phyloP scores from a whole-genome alignment of 139 green algal genomes.

The Limnomonas spitsbergensis region DNA sequence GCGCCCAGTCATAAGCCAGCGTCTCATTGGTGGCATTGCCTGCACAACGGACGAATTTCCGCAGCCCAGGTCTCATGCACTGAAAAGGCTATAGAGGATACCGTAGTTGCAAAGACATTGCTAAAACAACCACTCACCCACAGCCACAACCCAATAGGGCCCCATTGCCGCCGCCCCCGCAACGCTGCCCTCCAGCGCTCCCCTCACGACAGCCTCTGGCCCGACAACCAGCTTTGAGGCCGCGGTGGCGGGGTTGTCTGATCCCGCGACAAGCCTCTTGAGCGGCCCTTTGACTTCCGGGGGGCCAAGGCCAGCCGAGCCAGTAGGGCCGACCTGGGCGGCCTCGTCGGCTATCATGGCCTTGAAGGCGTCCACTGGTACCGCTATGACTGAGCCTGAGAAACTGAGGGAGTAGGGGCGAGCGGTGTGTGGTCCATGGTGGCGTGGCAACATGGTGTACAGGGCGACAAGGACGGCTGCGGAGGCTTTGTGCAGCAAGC shows the following conservation, averaged over 20 bases:
- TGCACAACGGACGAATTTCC: neutral
- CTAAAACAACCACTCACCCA: neutral
- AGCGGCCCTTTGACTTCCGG: too few relatives aligned
- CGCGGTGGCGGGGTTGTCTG: neutral
- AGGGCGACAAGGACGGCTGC: too few relatives aligned
- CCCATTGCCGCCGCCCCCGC: neutral
- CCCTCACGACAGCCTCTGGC: neutral
- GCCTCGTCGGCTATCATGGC: too few relatives aligned
- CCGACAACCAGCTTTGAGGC: neutral
- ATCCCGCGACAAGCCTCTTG: too few relatives aligned
- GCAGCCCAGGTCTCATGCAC: neutral
- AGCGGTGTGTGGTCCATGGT: too few relatives aligned
- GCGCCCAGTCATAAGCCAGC: neutral
- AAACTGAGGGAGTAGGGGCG: too few relatives aligned
- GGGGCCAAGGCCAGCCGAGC: too few relatives aligned
- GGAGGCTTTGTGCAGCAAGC: too few relatives aligned
- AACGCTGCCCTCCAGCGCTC: neutral
- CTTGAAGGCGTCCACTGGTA: too few relatives aligned
- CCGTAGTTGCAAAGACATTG: neutral
- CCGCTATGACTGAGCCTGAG: too few relatives aligned
- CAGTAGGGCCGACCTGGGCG: too few relatives aligned
- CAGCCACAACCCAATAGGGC: neutral
- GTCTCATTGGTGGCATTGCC: neutral
- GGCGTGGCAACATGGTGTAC: too few relatives aligned
- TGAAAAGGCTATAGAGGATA: neutral